Evolutionary conservation across 2,329 filamentous ascomycete species (phyloP).

Genomic region (Fusarium succisae): DNA sequence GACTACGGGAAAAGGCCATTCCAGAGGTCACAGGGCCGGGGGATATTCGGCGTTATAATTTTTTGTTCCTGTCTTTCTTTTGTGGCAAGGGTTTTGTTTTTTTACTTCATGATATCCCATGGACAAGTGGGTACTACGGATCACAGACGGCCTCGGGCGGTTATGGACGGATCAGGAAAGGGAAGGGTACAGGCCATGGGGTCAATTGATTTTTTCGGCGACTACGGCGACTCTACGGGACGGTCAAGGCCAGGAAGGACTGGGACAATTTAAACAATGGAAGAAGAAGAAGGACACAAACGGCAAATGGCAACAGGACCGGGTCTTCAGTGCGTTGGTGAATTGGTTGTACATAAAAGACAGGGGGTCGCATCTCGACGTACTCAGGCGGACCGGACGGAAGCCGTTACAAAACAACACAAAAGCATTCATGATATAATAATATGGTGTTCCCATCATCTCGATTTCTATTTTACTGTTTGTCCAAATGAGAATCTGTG

Average conservation of each 20-base stretch:
- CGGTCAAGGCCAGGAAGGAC: slow-evolving; percentile 16
- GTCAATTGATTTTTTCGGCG: slow-evolving; percentile 32
- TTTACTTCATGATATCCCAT: slow-evolving; percentile 43
- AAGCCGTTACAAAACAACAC: slow-evolving; percentile 12
- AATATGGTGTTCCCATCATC: slow-evolving; percentile 24
- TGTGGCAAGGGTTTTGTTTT: slow-evolving; percentile 33
- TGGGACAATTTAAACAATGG: slow-evolving; percentile 16
- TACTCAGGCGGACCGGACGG: slow-evolving; percentile 15
- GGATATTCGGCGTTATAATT: slow-evolving; percentile 39
- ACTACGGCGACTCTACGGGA: slow-evolving; percentile 31
- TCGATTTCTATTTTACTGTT: not conserved
- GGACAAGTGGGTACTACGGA: slow-evolving; percentile 38
- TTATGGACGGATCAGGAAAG: slow-evolving; percentile 34
- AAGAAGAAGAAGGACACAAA: slow-evolving; percentile 18
- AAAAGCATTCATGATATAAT: slow-evolving; percentile 34
- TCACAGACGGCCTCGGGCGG: slow-evolving; percentile 32
- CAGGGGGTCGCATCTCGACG: slow-evolving; percentile 11
- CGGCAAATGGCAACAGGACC: slow-evolving; percentile 38
- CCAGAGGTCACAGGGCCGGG: slow-evolving; percentile 26
- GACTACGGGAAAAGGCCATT: slow-evolving; percentile 21
- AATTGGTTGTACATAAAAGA: slow-evolving; percentile 35
- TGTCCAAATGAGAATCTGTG: not conserved
- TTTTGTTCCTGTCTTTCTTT: slow-evolving; percentile 33
- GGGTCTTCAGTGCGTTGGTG: slow-evolving; percentile 30
- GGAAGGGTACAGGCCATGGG: slow-evolving; percentile 27